These are phyloP conservation scores for Nemania sp. DNA, from an alignment of 2,329 filamentous ascomycete genomes.

Conservation along the genomic window DNA sequence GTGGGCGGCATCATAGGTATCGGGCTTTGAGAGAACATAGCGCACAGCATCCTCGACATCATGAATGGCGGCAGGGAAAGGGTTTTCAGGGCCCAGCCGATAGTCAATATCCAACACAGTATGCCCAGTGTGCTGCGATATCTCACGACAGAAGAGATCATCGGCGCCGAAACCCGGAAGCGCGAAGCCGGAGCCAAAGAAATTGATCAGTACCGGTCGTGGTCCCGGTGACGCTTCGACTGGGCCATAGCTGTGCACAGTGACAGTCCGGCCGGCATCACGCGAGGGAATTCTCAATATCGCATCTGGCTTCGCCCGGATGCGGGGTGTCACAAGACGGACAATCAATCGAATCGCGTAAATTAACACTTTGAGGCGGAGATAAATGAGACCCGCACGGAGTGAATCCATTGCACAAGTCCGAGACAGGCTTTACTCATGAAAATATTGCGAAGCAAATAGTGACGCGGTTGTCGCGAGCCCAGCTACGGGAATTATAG, in stretches of 20 bases:
- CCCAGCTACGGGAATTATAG: too few species aligned
- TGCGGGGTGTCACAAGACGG: slow-evolving; percentile 5
- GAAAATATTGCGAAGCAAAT: too few species aligned
- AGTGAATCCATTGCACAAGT: slow-evolving; percentile 13
- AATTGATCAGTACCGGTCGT: slow-evolving; percentile 41
- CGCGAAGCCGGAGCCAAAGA: slow-evolving; percentile 42
- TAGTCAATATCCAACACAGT: slow-evolving; percentile 31
- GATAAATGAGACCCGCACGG: neutral
- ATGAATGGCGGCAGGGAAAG: slow-evolving; percentile 42
- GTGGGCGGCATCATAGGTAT: neutral
- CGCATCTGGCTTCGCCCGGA: slow-evolving; percentile 15
- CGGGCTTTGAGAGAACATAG: slow-evolving; percentile 3
- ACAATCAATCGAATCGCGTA: slow-evolving; percentile 11
- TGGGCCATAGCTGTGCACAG: neutral
- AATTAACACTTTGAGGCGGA: slow-evolving; percentile 13
- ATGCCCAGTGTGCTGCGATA: slow-evolving; percentile 36
- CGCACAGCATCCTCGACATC: slow-evolving; percentile 44
- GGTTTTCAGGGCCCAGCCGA: slow-evolving; percentile 44
- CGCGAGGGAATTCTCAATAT: slow-evolving; percentile 35
- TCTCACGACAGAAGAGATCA: slow-evolving; percentile 36
- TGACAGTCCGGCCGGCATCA: slow-evolving; percentile 33
- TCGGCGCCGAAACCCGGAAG: slow-evolving; percentile 43
- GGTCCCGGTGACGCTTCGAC: slow-evolving; percentile 8
- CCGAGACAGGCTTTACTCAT: too few species aligned
- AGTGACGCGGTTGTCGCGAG: too few species aligned